A percentile compares a stretch with the other conserved stretches of the same genome.
Conservation (phyloP, 2,329 filamentous ascomycete genomes). For the Helicocarpus griseus region DNA sequence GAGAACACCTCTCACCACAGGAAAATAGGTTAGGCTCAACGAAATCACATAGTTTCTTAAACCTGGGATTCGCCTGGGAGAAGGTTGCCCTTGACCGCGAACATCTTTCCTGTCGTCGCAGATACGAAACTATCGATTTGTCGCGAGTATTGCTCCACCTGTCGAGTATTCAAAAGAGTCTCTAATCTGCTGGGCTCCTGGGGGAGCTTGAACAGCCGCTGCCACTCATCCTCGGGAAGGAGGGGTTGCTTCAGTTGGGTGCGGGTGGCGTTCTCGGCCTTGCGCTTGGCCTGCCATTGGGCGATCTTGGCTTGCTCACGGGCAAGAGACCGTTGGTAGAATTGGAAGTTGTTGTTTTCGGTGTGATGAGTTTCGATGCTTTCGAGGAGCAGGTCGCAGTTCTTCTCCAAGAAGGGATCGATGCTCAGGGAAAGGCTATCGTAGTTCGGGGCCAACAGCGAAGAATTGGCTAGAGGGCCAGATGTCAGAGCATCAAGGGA, state of each 20-base stretch:
- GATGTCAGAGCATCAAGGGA: conserved; percentile 69
- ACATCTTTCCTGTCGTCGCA: conserved; percentile 92
- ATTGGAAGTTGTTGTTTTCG: conserved; percentile 98
- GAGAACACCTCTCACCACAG: background rate
- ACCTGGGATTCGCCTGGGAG: conserved; percentile 44
- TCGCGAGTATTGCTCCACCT: conserved; percentile 95
- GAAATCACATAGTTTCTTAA: conserved; percentile 7
- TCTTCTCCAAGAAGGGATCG: conserved; percentile 97
- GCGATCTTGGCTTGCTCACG: conserved; percentile 95
- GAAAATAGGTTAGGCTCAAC: conserved; percentile 4
- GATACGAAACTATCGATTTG: conserved; percentile 96
- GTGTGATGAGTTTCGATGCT: conserved; percentile 97
- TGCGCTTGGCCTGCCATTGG: conserved; percentile 93
- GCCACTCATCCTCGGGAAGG: conserved; percentile 95
- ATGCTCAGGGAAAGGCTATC: conserved; percentile 86
- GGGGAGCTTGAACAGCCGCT: conserved; percentile 94
- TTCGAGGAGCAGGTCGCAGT: conserved; percentile 89
- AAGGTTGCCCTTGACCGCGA: conserved; percentile 70
- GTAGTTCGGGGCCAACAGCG: conserved; percentile 74
- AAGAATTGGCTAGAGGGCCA: conserved; percentile 47
- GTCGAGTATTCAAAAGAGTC: conserved; percentile 86
- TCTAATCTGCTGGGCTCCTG: conserved; percentile 88
- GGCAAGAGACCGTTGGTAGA: conserved; percentile 86
- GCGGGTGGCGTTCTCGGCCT: conserved; percentile 84
- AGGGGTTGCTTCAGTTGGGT: conserved; percentile 76